Evolutionary conservation across 2,329 filamentous ascomycete genomes (phyloP).

Genomic region (Aurifilum marmelostoma): DNA sequence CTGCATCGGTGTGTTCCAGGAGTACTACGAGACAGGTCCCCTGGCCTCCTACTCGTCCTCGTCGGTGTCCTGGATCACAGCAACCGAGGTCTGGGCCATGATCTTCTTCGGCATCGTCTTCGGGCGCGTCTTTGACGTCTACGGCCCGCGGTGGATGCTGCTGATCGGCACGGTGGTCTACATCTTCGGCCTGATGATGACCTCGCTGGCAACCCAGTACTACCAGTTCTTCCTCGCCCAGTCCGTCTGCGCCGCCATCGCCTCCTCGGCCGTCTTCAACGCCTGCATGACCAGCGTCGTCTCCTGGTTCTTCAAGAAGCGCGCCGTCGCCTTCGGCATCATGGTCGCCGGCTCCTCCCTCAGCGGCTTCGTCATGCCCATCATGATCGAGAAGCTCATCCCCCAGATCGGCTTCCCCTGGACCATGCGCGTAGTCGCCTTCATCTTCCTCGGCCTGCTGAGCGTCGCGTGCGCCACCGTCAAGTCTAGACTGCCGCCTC

Average conservation of each 20-base stretch:
- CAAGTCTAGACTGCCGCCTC: conserved; percentile 41
- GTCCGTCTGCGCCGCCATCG: conserved; percentile 39
- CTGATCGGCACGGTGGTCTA: conserved; percentile 55
- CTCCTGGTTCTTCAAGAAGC: conserved; percentile 52
- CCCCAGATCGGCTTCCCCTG: conserved; percentile 47
- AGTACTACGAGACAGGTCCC: conserved; percentile 55
- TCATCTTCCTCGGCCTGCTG: conserved; percentile 42
- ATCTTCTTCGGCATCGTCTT: conserved; percentile 51
- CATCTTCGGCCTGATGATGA: conserved; percentile 65
- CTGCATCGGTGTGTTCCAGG: conserved; percentile 58
- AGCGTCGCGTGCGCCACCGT: conserved; percentile 38
- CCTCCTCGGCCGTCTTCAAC: conserved; percentile 42
- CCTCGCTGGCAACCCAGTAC: conserved; percentile 48
- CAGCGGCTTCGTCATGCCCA: conserved; percentile 59
- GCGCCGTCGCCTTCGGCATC: conserved; percentile 53
- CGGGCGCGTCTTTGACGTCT: conserved; percentile 55
- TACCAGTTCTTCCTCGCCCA: conserved; percentile 47
- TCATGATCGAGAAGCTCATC: conserved; percentile 58
- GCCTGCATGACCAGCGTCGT: conserved; percentile 41
- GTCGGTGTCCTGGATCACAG: conserved; percentile 61
- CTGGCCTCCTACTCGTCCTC: conserved; percentile 51
- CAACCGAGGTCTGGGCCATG: conserved; percentile 51
- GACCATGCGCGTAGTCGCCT: conserved; percentile 43
- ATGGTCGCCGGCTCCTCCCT: conserved; percentile 52
- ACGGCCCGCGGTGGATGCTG: conserved; percentile 60